Evolutionary conservation across 257 asterid species (phyloP).

Genomic region (Solanum etuberosum): DNA sequence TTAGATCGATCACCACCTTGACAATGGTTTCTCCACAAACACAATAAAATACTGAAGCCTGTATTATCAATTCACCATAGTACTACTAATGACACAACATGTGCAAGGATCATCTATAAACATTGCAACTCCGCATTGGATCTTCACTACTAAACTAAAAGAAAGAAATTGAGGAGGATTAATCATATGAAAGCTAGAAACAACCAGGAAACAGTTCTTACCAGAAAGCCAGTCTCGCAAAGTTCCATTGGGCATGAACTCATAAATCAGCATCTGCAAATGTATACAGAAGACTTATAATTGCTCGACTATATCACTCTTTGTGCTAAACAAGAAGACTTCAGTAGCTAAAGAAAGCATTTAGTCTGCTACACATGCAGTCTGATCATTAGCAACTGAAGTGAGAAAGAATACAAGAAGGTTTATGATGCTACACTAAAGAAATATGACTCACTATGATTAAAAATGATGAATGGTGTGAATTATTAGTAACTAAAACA

Average conservation of each 20-base stretch:
- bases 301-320: not conserved
- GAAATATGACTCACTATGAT: not conserved
- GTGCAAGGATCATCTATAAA: not conserved
- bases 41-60: not conserved
- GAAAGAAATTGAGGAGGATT: not conserved
- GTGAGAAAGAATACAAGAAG: not conserved
- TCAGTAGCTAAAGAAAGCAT: not conserved
- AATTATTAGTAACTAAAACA: not conserved
- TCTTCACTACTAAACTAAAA: not conserved
- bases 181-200: not conserved
- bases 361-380: not conserved
- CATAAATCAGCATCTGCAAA: conserved; percentile 76
- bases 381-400: not conserved
- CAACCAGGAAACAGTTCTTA: conserved; percentile 3
- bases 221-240: conserved; percentile 77
- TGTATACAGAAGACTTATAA: not conserved
- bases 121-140: not conserved
- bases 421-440: not conserved
- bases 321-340: not conserved
- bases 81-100: not conserved
- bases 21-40: not conserved
- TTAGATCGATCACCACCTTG: not conserved
- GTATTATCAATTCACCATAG: not conserved
- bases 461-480: not conserved
- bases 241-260: conserved; percentile 80